Base-by-base conservation (phyloP, 2,329 filamentous ascomycete genomes). In the Boeremia lycopersici region DNA sequence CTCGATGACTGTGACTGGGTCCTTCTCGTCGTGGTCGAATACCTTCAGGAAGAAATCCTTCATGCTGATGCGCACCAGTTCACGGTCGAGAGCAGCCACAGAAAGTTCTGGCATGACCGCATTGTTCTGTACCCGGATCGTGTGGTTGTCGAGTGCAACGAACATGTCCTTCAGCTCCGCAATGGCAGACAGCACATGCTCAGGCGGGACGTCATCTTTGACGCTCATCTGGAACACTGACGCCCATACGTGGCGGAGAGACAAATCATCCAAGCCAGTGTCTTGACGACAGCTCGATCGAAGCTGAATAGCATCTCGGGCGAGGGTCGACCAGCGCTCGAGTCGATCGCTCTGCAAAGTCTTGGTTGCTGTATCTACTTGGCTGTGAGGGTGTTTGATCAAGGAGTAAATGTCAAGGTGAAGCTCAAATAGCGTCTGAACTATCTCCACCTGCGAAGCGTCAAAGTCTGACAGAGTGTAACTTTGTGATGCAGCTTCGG, bases 41-140 rank as follows among this genome's bases (percentile, higher is more conserved):
- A 99, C 84, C 33, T 88, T 90, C 45, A 92, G 82, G 74, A 99
- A 98, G 73, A 98, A 98, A 69, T 97, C 93, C 85, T 96, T 95
- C 0, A 93, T 98, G 12, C 91, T 96, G 30, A 98, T 82, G 66
- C 93, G 92, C 11, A 91, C 93, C 25, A 97, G 89, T 71, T 99
- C 93, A 49, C 91, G 87, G 59, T 98, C 93, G 7, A 95, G 88
- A 0, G 91, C 90, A n/a, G 84, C 82, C 2, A 86, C 77, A 0
- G 93, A 97, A 44, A 99, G 84, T 59, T 95, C 90, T 0, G 91
- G 86, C 87, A 99, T 96, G 17, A 93, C 84, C 1, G 86, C 84
- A 68, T 96, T 98, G 73, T 99, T 98, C 4, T 88, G 79, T 12
- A 98, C 79, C 30, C 82, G 78, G 11, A 90, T 84, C 0, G 79